Evolutionary conservation across 1,284 basidiomycete genomes (phyloP), one percentile per base, ranked within the genome.

Genomic region (Boletellus deceptivus): DNA sequence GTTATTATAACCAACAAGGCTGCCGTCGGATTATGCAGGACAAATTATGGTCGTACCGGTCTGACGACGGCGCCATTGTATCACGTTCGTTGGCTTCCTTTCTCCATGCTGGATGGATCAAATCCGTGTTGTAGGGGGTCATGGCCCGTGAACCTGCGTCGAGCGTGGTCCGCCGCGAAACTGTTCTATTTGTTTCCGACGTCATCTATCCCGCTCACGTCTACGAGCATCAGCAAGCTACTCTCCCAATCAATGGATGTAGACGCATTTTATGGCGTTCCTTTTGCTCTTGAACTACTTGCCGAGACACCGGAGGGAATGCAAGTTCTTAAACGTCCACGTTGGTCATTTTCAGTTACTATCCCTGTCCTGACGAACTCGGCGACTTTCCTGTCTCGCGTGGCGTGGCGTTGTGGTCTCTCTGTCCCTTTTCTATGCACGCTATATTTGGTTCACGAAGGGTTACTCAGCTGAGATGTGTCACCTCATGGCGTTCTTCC

Each of bases 371-470:
- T 17, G 75, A 81, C 46, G 77, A 80, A 43, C 65, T 85, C 1
- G 83, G 84, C 0, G 77, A 83, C 53, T 65, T 73, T 8, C 72
- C 86, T 27, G 77, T 79, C 0, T 69, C 67, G 0, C 59, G 74
- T 20, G 79, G 79, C 1, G 75, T 85, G 4, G 76, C 73, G 77
- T 34, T 80, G 80, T 57, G 83, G 83, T 73, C 75, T 46, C 77
- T 66, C 36, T 17, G 59, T 53, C 7, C 4, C 27, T 43, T 46
- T 63, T 9, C 3, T 13, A 13, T 8, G 9, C 16, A 14, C 13
- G 6, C 10, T 1, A 3, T 40, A 10, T 29, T 39, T 37, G 16
- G n/a, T 17, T 11, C 4, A n/a, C 18, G 7, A 4, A 37, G 22
- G 33, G 17, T 17, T 45, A 36, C 41, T 44, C 18, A 57, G 52